A percentile compares a stretch with the other conserved stretches of the same genome.
Evolutionary conservation across 2,329 filamentous ascomycete genomes (phyloP).

Genomic region (Colletotrichum euphorbiae): DNA sequence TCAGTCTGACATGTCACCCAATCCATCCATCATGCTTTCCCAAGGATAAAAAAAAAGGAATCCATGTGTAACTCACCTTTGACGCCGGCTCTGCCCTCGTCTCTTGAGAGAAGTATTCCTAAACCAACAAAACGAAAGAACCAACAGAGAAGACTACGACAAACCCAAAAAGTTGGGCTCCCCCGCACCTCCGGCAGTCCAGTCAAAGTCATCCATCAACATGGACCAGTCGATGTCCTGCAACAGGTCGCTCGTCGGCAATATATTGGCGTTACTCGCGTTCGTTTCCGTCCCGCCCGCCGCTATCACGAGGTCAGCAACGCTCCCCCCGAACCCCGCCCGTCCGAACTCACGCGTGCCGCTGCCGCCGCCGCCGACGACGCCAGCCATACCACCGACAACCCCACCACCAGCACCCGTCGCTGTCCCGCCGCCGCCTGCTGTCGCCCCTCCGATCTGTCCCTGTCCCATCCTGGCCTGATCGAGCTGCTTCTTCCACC

Average conservation of each 20-base stretch:
- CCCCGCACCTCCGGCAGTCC: constrained; percentile 45
- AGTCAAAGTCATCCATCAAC: constrained; percentile 63
- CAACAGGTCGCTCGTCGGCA: constrained; percentile 48
- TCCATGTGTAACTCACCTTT: too few species aligned
- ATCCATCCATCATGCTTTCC: too few species aligned
- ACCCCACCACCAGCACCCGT: constrained; percentile 6
- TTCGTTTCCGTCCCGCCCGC: constrained; percentile 13
- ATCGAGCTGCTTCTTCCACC: constrained; percentile 58
- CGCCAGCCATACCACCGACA: background rate
- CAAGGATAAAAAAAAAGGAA: too few species aligned
- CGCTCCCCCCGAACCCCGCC: constrained; percentile 17
- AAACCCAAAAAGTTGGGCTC: constrained; percentile 37
- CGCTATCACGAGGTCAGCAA: constrained; percentile 35
- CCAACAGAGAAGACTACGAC: constrained; percentile 1
- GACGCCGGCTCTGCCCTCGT: background rate
- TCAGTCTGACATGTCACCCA: too few species aligned
- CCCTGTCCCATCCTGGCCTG: constrained; percentile 43
- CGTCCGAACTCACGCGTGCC: constrained; percentile 33
- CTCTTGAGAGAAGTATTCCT: background rate
- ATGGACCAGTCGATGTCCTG: constrained; percentile 63
- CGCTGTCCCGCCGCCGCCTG: constrained; percentile 31
- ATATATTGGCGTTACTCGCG: constrained; percentile 13
- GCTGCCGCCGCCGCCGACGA: background rate
- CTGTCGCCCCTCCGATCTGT: background rate
- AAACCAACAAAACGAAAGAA: background rate